Base-by-base conservation (phyloP, 441 rosid species). In the Metrosideros polymorpha region DNA sequence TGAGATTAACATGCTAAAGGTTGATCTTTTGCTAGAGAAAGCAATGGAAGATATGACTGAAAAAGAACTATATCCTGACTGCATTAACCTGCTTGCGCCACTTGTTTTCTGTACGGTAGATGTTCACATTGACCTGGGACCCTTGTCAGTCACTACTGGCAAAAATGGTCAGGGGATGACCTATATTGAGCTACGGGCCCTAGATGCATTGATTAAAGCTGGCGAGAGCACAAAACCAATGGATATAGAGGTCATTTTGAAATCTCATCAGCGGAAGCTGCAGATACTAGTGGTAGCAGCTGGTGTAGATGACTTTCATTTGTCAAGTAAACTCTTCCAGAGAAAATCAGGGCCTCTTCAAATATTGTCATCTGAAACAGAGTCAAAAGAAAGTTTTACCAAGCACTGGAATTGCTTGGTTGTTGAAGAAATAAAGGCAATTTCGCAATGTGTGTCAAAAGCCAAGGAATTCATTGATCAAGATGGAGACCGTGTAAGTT, bases 361-460 rank as follows among this genome's bases (percentile, higher is more conserved):
- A 84, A 85, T 85, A 83, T 89, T 85, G 86, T 88, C 92, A 86
- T 89, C 91, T 85, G 93, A 90, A 88, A 83, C 84, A 19, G 88
- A 88, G 79, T 83, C 89, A 75, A 87, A 87, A 90, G 93, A 92
- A 84, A 89, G 87, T 91, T 89, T 92, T 77, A 93, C 88, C 89
- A 92, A 89, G 90, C 89, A 88, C 47, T 94, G 93, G 94, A 90
- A 89, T 89, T 87, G 88, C 90, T 92, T 93, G 92, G 94, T 98
- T 92, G 91, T 88, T 7, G 95, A 97, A 88, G 99, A 98, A 94
- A 94, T 97, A 89, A 96, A 94, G 89, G 94, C 93, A 87, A 93
- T 96, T 90, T 92, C 93, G 79, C 90, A 93, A 86, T 95, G 95
- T 84, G 86, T 93, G 30, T 91, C 94, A 79, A 94, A 92, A 87